Evolutionary conservation across 1,139 yeast species (phyloP).

Genomic region (Cylindricascospora bacillispora): DNA sequence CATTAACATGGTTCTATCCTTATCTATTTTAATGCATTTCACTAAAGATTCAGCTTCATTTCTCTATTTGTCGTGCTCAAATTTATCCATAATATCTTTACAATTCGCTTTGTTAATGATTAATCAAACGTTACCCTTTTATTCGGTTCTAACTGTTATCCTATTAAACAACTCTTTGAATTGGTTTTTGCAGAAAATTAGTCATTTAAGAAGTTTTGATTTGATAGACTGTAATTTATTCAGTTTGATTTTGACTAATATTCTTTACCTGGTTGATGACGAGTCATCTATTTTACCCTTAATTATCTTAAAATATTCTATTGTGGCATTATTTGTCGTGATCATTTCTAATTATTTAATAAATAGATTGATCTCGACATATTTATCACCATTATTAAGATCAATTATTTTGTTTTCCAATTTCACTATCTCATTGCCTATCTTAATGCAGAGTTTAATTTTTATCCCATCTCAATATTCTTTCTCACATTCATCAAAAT

Average conservation of each 20-base stretch:
- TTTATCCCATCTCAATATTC: no score
- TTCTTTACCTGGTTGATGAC: constrained; percentile 19
- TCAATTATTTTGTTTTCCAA: constrained; percentile 8
- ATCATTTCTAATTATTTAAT: no score
- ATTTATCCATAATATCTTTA: no score
- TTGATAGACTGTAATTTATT: constrained; percentile 27
- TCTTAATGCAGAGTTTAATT: constrained; percentile 12
- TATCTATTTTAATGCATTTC: no score
- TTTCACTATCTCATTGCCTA: constrained; percentile 20
- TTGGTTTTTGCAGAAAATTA: constrained; percentile 15
- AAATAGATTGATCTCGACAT: constrained; percentile 12
- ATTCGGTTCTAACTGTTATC: no score
- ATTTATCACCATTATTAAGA: constrained; percentile 6
- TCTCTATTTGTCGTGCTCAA: no score
- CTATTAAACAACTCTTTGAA: background rate
- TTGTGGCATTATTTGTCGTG: constrained; percentile 21
- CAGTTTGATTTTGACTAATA: constrained; percentile 26
- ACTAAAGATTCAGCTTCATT: no score
- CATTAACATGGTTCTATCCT: no score
- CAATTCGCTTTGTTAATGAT: no score
- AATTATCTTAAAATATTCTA: constrained; percentile 23
- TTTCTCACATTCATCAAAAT: constrained; percentile 4
- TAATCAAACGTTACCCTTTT: no score
- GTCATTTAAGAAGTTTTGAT: constrained; percentile 28
- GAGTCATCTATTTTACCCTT: constrained; percentile 10